Evolutionary conservation across 768 basidiomycete genomes (phyloP), one percentile per base, ranked within the genome.

Genomic region (Termitomyces sp.): DNA sequence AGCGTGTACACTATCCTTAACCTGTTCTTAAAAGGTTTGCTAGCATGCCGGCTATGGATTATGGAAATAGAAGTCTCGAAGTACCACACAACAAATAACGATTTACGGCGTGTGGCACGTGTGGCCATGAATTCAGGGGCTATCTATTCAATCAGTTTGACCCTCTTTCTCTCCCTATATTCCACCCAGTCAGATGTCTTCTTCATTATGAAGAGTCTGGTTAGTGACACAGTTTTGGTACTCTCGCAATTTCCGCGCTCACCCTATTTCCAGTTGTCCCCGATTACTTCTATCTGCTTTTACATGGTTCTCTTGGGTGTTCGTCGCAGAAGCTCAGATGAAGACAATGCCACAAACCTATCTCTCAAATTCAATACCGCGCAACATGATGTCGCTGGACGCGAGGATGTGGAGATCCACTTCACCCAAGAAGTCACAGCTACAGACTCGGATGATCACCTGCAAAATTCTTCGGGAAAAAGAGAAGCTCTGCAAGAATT

Each of bases 21-120:
- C 7, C 36, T 22, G 46, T 32, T 39, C 11, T 38, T 15, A 46
- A 16, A 20, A 58, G 57, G 44, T 6, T 18, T 57, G n/a, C n/a
- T 57, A 20, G 57, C 57, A 33, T 57, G 22, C 24, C 57, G 57
- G 11, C 20, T 58, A 8, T 58, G 45, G 57, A 49, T 8, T 7
- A 40, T 45, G 22, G 40, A 56, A 13, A 6, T 6, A 7, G 28
- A 42, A 56, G 28, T 28, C 18, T 56, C 55, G 13, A 42, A 15
- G 8, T 56, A 42, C 6, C 40, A 12, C 12, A 18, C 32, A 15
- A 33, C 24, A 33, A 15, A 22, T n/a, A 20, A 8, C 20, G n/a
- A 39, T 24, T 24, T 56, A 16, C 22, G 20, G 8, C 55, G 42
- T 15, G 20, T 56, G n/a, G 8, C 16, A 4, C 42, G 42, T 4